Percentiles rank a stretch among this genome's conserved stretches.
Evolutionary conservation across 2,329 filamentous ascomycete genomes (phyloP).

Genomic region (Paecilomyces fulvus): DNA sequence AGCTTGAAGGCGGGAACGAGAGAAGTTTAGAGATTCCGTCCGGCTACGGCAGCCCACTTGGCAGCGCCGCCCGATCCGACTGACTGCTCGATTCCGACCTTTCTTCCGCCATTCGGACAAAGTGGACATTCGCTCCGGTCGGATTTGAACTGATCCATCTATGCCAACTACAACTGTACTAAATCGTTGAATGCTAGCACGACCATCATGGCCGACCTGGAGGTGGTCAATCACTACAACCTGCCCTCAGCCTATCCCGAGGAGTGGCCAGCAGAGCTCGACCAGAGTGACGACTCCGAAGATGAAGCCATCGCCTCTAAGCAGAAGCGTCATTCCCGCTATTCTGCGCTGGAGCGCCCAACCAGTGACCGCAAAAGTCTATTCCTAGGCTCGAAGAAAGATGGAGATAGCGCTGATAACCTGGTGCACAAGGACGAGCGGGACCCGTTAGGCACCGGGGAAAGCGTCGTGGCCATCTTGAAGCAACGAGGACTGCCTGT

Average conservation of each 20-base stretch:
- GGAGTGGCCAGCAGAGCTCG: conserved; percentile 79
- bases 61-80: conserved; percentile 16
- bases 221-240: conserved; percentile 86
- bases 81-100: conserved; percentile 7
- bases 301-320: conserved; percentile 36
- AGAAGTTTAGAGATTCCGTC: neutral
- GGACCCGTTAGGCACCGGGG: conserved; percentile 79
- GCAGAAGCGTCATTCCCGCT: conserved; percentile 56
- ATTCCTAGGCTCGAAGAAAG: conserved; percentile 59
- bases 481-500: conserved; percentile 68
- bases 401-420: conserved; percentile 61
- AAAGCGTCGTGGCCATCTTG: conserved; percentile 76
- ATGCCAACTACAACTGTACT: too few species aligned
- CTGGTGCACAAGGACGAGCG: conserved; percentile 84
- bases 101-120: conserved; percentile 9
- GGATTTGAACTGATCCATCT: neutral
- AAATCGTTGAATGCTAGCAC: neutral
- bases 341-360: conserved; percentile 72
- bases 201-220: conserved; percentile 56
- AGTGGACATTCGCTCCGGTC: neutral
- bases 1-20: neutral
- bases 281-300: conserved; percentile 60
- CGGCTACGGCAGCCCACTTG: conserved; percentile 5
- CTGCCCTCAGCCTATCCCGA: conserved; percentile 68
- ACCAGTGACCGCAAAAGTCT: conserved; percentile 60